Conservation (phyloP, 164 flowering plant genomes). For the Cinnamomum micranthum region DNA sequence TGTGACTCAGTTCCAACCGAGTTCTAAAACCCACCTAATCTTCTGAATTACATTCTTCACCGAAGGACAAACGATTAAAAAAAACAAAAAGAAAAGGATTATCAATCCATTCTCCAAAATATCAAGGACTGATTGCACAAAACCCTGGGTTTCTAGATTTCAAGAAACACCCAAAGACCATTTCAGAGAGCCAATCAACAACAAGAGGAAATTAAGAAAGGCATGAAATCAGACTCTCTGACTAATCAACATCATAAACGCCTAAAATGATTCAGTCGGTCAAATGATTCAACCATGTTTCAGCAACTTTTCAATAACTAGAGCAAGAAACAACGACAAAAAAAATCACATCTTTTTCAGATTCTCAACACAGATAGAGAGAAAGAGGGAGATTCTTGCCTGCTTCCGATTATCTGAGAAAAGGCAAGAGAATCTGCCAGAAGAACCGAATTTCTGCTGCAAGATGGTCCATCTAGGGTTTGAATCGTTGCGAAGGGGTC, state of each 20-base stretch:
- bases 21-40: too few species aligned
- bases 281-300: not conserved
- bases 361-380: not conserved
- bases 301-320: not conserved
- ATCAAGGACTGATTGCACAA: too few species aligned
- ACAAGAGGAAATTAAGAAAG: not conserved
- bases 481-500: not conserved
- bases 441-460: not conserved
- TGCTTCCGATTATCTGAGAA: conserved; percentile 1
- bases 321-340: too few species aligned
- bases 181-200: not conserved
- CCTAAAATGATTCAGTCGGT: too few species aligned
- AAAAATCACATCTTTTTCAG: not conserved
- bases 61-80: too few species aligned
- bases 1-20: too few species aligned
- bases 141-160: too few species aligned
- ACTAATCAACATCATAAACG: too few species aligned
- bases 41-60: too few species aligned
- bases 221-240: not conserved
- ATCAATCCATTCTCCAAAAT: too few species aligned
- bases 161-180: too few species aligned
- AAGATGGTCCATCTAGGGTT: not conserved
- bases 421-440: conserved; percentile 3
- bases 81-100: too few species aligned
- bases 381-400: not conserved